Conservation (phyloP, 179 eudicot genomes). For the Amaranthus tricolor region DNA sequence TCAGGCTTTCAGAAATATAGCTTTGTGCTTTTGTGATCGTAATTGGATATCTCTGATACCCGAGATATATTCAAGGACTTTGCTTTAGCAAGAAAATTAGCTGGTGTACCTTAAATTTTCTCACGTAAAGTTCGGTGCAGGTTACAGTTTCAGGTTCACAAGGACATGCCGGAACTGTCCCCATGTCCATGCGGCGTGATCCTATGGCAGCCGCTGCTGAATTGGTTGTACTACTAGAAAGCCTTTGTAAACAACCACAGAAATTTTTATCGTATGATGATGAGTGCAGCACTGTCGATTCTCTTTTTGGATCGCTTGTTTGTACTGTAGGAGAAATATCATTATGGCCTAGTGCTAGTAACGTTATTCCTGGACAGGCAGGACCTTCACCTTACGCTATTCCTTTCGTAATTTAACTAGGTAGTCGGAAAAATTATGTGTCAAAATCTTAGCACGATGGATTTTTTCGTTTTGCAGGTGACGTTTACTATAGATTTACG, state of each 20-base stretch:
- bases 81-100: slow-evolving; percentile 6
- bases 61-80: not conserved
- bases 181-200: slow-evolving; percentile 95
- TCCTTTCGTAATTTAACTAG: not conserved
- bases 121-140: slow-evolving; percentile 44
- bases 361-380: slow-evolving; percentile 98
- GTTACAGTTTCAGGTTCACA: slow-evolving; percentile 91
- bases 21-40: not conserved
- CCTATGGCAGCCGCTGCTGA: slow-evolving; percentile 98
- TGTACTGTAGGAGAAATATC: slow-evolving; percentile 98
- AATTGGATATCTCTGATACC: not conserved
- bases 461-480: slow-evolving; percentile 42
- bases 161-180: slow-evolving; percentile 99
- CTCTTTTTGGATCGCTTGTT: slow-evolving; percentile 85
- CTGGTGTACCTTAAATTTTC: not conserved
- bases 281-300: slow-evolving; percentile 54
- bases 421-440: not conserved
- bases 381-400: slow-evolving; percentile 26
- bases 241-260: slow-evolving; percentile 71
- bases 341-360: slow-evolving; percentile 98
- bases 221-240: slow-evolving; percentile 72
- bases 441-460: slow-evolving; percentile 7
- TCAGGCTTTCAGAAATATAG: not conserved
- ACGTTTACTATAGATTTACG: slow-evolving; percentile 88
- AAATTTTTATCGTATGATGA: slow-evolving; percentile 62